Conservation (phyloP, 1,284 basidiomycete genomes). For the Blastosporella zonata region DNA sequence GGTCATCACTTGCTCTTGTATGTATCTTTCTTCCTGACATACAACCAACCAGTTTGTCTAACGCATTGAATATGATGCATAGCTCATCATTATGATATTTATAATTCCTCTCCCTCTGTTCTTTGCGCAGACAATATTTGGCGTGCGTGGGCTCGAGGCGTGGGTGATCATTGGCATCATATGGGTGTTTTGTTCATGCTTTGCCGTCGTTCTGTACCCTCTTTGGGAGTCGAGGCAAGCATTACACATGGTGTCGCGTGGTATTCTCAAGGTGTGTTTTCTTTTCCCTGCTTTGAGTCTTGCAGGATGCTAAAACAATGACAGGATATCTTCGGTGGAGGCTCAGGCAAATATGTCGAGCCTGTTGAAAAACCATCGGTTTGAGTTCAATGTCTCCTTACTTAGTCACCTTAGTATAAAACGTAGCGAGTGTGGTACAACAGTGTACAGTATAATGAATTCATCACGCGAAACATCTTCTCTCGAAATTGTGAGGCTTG, state of each 20-base stretch:
- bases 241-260: conserved; percentile 53
- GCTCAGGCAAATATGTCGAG: conserved; percentile 45
- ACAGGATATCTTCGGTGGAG: conserved; percentile 48
- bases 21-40: conserved; percentile 24
- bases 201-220: conserved; percentile 18
- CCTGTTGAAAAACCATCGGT: conserved; percentile 3
- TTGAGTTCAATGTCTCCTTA: background rate
- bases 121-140: conserved; percentile 14
- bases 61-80: background rate
- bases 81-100: background rate
- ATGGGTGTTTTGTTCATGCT: conserved; percentile 65
- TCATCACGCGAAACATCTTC: too few species aligned
- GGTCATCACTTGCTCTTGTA: conserved; percentile 66
- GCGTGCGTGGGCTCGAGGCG: conserved; percentile 56
- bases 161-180: conserved; percentile 80
- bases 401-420: background rate
- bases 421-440: background rate
- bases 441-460: background rate
- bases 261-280: conserved; percentile 55
- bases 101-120: conserved; percentile 3
- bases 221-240: conserved; percentile 67
- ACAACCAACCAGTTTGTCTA: background rate
- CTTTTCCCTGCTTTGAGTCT: background rate
- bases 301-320: conserved; percentile 1
- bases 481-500: too few species aligned